Evolutionary conservation across 2,329 filamentous ascomycete genomes (phyloP), one percentile per base, ranked within the genome.

Genomic region (Pseudogymnoascus destructans): DNA sequence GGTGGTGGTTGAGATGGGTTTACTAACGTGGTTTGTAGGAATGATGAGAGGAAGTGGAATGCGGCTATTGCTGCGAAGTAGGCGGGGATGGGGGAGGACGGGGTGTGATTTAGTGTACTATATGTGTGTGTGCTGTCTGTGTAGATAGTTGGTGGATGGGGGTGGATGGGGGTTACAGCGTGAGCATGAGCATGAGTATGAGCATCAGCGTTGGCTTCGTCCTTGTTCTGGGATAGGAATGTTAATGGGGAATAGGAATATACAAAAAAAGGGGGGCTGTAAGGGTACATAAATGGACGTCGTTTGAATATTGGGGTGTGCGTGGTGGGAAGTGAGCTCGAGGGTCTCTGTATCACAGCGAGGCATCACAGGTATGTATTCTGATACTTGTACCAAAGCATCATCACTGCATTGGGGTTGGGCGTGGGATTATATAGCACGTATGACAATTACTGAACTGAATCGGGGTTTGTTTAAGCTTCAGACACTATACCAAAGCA

Each of bases 31-130:
- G 8, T 6, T 7, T 58, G 36, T 59, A 82, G 79, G 65, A 81
- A 79, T 65, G 90, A 95, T 64, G 87, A 93, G 72, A 85, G 93
- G 72, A 92, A 89, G 72, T 95, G 89, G 89, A 81, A 85, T 72
- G 80, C 84, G 15, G 89, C 86, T 2, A 84, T 95, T 57, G 60
- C 61, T 15, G 49, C 35, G 30, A 58, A 58, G 21, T 58, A 58
- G 35, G 15, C 1, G 33, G 33, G 30, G 33, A 15, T n/a, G 25
- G 25, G 25, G 25, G 6, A 27, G 25, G 13, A 35, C 1, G 32
- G 13, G 35, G 35, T 38, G 35, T 38, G 35, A 38, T 38, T 19
- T 38, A 17, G 15, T 38, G 35, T 38, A 38, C 15, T 38, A 38
- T 38, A 36, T 36, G 33, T 35, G 13, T 35, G 33, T 35, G 33